Base-by-base conservation (phyloP, 768 basidiomycete genomes). In the Kwoniella bestiolae region DNA sequence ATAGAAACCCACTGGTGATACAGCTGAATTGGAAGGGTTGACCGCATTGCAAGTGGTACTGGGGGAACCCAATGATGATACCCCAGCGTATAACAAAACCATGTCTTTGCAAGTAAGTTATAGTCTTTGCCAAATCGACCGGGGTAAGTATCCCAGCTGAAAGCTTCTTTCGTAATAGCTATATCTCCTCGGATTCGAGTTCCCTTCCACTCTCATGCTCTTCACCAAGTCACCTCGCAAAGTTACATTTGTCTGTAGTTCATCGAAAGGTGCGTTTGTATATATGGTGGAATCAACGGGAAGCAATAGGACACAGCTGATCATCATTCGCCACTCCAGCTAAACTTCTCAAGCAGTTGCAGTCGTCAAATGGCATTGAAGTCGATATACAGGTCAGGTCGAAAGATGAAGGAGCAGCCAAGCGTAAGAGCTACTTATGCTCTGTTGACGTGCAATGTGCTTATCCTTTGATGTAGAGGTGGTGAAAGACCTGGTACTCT, bases 151-250 rank as follows among this genome's bases (percentile, higher is more conserved):
- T n/a, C n/a, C n/a, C n/a, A 14, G 46, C 41, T 34, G 50, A 38
- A 25, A 59, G n/a, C 34, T 58, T 18, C 23, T 41, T 56, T 29
- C 28, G 12, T 28, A 25, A 47, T 71, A 96, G 95, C 94, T 94
- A 77, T 96, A 94, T 91, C 85, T 99, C 18, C 86, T 98, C 41
- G 95, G 94, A 14, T 98, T 94, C 81, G 95, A 99, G 81, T 98
- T 98, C 77, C 96, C 95, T 2, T 92, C 93, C 0, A 97, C 95
- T 0, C 84, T 97, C 29, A 85, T 94, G 63, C 83, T 97, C 21
- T 90, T 98, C 74, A 86, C 88, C 63, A 68, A 69, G 53, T 68
- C 70, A 6, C 70, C 73, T 18, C 84, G 89, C 59, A 90, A 86
- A 75, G 82, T 98, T 21, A 83, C 84, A 34, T 89, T 97, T 44